Evolutionary conservation across 352 stramenopile genomes (phyloP).

Genomic region (Peronosclerospora sorghi): DNA sequence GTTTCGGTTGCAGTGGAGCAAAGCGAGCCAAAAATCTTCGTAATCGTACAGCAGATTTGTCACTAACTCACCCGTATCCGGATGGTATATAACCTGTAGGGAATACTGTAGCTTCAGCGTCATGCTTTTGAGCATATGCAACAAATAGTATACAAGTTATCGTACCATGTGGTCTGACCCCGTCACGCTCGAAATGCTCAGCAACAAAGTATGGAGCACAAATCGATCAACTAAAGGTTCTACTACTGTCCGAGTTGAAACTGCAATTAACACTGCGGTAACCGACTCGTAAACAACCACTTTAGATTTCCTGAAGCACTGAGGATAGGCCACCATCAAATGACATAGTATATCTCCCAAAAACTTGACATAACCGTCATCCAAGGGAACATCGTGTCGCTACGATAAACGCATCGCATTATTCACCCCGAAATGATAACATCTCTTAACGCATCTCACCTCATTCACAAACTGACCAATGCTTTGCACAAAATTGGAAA

Average conservation of each 20-base stretch:
- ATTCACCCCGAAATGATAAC: background rate
- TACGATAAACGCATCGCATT: conserved; percentile 6
- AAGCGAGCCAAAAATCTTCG: conserved; percentile 55
- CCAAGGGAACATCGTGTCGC: conserved; percentile 17
- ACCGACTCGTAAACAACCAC: conserved; percentile 42
- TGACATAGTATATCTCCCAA: conserved; percentile 47
- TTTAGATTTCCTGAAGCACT: conserved; percentile 55
- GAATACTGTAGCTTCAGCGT: background rate
- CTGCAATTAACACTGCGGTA: conserved; percentile 26
- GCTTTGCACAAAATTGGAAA: conserved; percentile 48
- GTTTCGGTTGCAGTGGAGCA: conserved; percentile 20
- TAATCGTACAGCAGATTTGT: conserved; percentile 73
- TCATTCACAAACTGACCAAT: conserved; percentile 42
- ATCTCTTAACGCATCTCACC: conserved; percentile 15
- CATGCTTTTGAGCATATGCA: background rate
- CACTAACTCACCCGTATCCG: conserved; percentile 56
- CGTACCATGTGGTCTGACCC: conserved; percentile 31
- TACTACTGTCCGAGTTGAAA: conserved; percentile 25
- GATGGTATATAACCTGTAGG: conserved; percentile 47
- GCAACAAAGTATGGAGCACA: conserved; percentile 44
- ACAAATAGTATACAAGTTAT: background rate
- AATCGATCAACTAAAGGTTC: conserved; percentile 39
- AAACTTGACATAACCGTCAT: conserved; percentile 42
- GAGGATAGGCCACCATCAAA: conserved; percentile 48
- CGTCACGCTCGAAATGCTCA: conserved; percentile 58